Conservation (phyloP, 176 grass and related monocot genomes). For the Eragrostis curvula region DNA sequence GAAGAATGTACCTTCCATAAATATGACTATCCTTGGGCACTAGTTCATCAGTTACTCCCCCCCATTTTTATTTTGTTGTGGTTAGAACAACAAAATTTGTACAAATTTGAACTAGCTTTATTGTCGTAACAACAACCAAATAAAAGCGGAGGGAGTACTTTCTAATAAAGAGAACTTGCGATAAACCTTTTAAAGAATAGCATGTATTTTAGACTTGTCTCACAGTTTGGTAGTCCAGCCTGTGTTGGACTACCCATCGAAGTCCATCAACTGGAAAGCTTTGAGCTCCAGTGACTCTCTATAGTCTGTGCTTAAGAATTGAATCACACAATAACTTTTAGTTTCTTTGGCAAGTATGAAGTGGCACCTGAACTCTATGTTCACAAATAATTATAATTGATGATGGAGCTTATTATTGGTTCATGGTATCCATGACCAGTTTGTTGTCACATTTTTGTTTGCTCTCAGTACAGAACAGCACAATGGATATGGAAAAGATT, state of each 20-base stretch:
- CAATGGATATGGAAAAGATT: background rate
- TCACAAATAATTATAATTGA: background rate
- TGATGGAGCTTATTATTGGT: background rate
- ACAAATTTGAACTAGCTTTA: no score
- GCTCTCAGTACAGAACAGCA: slow-evolving; percentile 5
- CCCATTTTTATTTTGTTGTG: no score
- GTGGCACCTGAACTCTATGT: background rate
- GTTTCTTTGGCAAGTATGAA: slow-evolving; percentile 20
- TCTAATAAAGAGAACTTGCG: background rate
- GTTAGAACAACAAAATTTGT: no score
- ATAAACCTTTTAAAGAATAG: background rate
- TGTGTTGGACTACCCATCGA: background rate
- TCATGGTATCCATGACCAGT: background rate
- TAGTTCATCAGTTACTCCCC: background rate
- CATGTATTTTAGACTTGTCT: background rate
- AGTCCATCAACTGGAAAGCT: background rate
- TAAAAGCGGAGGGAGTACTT: background rate
- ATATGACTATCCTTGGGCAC: background rate
- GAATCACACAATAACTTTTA: background rate
- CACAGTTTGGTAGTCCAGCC: background rate
- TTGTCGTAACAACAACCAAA: no score
- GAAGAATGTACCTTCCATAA: background rate
- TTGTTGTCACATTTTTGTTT: slow-evolving; percentile 10
- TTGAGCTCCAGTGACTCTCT: background rate
- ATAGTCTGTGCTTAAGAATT: slow-evolving; percentile 3